Conservation (phyloP, 192 early-diverging fungal species). For the Coemansia sp. region DNA sequence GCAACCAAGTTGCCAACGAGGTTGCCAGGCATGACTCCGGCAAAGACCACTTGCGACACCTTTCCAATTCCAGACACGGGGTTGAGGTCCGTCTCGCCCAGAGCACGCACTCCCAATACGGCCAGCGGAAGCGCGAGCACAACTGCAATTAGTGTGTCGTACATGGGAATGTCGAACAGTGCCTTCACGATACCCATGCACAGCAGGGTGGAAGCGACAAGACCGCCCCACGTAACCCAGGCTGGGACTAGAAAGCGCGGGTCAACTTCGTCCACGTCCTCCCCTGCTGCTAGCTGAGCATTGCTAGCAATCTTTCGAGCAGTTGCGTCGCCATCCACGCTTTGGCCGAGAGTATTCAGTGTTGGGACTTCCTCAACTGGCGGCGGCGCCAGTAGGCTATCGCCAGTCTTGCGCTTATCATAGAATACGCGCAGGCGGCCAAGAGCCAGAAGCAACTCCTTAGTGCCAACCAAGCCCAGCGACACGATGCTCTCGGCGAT, state of each 20-base stretch:
- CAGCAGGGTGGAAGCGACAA: slow-evolving; percentile 62
- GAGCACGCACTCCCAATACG: slow-evolving; percentile 79
- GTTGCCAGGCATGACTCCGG: slow-evolving; percentile 70
- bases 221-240: slow-evolving; percentile 65
- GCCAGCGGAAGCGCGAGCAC: slow-evolving; percentile 73
- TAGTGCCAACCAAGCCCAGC: slow-evolving; percentile 57
- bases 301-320: background rate
- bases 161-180: slow-evolving; percentile 71
- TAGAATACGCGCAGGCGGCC: slow-evolving; percentile 8
- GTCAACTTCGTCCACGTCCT: slow-evolving; percentile 29
- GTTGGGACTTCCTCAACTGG: background rate
- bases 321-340: background rate
- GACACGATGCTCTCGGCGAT: slow-evolving; percentile 73
- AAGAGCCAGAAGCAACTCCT: slow-evolving; percentile 28
- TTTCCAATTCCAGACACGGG: slow-evolving; percentile 85
- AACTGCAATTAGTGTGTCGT: slow-evolving; percentile 70
- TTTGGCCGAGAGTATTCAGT: background rate
- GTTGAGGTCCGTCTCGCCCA: slow-evolving; percentile 85
- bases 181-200: slow-evolving; percentile 66
- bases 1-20: slow-evolving; percentile 77
- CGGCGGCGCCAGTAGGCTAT: background rate
- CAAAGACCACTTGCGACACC: slow-evolving; percentile 84
- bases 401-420: background rate
- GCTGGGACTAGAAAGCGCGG: slow-evolving; percentile 61
- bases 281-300: background rate